These are phyloP conservation scores for Mallotus japonicus DNA, from an alignment of 441 rosid genomes.

Conservation along the genomic window DNA sequence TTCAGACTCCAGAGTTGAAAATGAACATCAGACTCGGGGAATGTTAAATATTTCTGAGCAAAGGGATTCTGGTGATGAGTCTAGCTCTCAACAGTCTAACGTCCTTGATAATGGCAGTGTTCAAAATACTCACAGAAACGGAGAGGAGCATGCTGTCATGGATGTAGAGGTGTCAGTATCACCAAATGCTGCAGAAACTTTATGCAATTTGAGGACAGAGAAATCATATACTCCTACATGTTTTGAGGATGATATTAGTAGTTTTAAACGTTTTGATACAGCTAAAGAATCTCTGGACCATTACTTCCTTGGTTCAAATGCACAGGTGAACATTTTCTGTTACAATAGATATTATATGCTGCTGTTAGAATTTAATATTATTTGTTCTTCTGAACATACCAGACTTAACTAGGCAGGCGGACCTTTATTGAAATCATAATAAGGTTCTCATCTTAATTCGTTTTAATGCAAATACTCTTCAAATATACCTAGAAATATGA, in stretches of 20 bases:
- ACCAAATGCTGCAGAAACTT: slow-evolving; percentile 35
- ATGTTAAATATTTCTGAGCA: slow-evolving; percentile 30
- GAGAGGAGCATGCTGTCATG: slow-evolving; percentile 31
- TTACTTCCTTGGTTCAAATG: slow-evolving; percentile 65
- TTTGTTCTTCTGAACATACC: background rate
- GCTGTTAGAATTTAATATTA: background rate
- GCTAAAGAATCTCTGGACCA: slow-evolving; percentile 85
- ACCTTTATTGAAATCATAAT: background rate
- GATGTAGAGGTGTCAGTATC: slow-evolving; percentile 31
- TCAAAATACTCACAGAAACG: slow-evolving; percentile 35
- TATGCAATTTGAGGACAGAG: slow-evolving; percentile 34
- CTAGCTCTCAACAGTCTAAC: slow-evolving; percentile 44
- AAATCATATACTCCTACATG: slow-evolving; percentile 34
- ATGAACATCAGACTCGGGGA: slow-evolving; percentile 36
- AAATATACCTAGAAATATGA: background rate
- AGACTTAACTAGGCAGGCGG: background rate
- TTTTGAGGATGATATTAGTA: slow-evolving; percentile 36
- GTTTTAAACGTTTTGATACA: slow-evolving; percentile 80
- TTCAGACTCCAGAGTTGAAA: slow-evolving; percentile 48
- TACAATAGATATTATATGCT: background rate
- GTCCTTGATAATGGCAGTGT: slow-evolving; percentile 34
- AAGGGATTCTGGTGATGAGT: slow-evolving; percentile 41
- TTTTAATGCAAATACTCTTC: background rate
- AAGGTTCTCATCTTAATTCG: background rate
- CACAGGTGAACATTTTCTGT: slow-evolving; percentile 51